Evolutionary conservation across 768 basidiomycete genomes (phyloP).

Genomic region (Leccinum subgranulosum): DNA sequence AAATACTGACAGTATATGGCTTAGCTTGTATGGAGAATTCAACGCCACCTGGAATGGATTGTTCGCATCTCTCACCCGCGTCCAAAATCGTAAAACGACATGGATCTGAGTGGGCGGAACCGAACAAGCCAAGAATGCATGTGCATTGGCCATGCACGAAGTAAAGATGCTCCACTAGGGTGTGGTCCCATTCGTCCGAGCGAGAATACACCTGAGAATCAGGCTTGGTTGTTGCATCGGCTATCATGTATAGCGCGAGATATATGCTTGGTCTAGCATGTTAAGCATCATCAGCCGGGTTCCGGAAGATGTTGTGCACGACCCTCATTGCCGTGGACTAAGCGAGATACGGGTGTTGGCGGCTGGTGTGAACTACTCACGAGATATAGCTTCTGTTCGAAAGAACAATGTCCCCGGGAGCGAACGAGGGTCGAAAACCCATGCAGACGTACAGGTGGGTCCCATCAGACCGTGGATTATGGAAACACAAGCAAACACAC

Average conservation of each 20-base stretch:
- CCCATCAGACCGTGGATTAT: too few species aligned
- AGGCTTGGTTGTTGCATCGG: background rate
- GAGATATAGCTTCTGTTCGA: too few species aligned
- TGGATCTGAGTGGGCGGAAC: background rate
- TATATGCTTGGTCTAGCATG: background rate
- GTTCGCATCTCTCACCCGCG: background rate
- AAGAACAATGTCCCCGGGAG: too few species aligned
- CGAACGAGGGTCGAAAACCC: too few species aligned
- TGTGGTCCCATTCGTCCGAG: background rate
- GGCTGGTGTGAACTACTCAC: background rate
- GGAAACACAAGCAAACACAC: background rate
- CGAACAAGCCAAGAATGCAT: background rate
- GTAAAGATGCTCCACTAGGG: background rate
- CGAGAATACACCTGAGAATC: background rate
- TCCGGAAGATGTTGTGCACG: background rate
- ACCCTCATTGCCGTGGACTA: background rate
- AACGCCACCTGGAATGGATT: background rate
- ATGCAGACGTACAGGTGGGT: background rate
- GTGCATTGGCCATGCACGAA: background rate
- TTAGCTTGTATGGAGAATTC: background rate
- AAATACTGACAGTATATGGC: background rate
- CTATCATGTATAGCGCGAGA: background rate
- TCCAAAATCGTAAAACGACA: background rate
- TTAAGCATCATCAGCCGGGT: background rate
- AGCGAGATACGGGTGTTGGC: background rate